Evolutionary conservation across 805 yeast species (phyloP), one percentile per base, ranked within the genome.

Genomic region (Zygosaccharomyces gambellarensis): DNA sequence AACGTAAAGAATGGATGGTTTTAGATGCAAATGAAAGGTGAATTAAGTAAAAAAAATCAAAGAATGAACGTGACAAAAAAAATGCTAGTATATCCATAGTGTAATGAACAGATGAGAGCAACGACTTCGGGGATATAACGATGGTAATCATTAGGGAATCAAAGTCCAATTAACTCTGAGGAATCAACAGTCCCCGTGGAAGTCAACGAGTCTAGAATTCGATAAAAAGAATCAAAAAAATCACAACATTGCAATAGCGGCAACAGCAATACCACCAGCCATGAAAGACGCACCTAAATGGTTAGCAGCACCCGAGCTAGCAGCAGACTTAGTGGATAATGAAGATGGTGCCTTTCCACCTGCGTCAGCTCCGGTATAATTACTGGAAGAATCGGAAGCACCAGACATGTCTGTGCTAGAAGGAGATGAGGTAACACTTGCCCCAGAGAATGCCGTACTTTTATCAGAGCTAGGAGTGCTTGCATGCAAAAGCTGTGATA

Each of bases 401-500:
- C 30, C 27, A 12, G 30, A 31, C 3, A 29, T 7, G 28, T 28
- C 7, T 1, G n/a, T 2, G 17, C 23, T 27, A 6, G 43, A 28
- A 28, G 45, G 38, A 31, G 45, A 42, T 17, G 36, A 5, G 2
- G 45, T 42, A 14, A 30, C n/a, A 19, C 36, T 42, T 8, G 38
- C 38, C 1, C 28, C 19, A 7, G 25, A 11, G 14, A 21, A 42
- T 5, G 32, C 38, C 2, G 38, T 30, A 17, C 45, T 19, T 14
- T 21, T 14, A 4, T 11, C 27, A 2, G 27, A 7, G 17, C 19
- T 25, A 5, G 4, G 25, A 27, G 47, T 28, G 30, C 47, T 48
- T 3, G 50, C 52, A 39, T 52, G 47, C 31, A 52, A 25, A 17
- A 52, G 45, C 38, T 52, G 52, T n/a, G 55, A 52, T 30, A 52